These are phyloP conservation scores for Ligustrum vulgare DNA, from an alignment of 257 asterid genomes.

Conservation along the genomic window DNA sequence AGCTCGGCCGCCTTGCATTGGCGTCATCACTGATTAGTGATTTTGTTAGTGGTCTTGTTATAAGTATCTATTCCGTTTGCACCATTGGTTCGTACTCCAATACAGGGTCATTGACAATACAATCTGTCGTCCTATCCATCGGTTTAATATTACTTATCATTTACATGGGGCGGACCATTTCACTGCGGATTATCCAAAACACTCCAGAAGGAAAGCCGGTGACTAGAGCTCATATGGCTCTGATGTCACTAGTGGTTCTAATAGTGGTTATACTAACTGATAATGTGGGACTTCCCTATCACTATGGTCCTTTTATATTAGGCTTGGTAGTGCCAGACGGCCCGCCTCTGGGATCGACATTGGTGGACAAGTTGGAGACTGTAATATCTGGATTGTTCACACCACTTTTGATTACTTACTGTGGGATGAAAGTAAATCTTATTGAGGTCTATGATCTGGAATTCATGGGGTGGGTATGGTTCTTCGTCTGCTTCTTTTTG, in stretches of 20 bases:
- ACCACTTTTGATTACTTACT: conserved; percentile 67
- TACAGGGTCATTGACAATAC: conserved; percentile 31
- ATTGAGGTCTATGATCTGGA: conserved; percentile 49
- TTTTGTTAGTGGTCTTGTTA: conserved; percentile 43
- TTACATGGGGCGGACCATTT: conserved; percentile 49
- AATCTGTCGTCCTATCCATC: conserved; percentile 38
- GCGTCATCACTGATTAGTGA: conserved; percentile 72
- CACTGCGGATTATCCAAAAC: conserved; percentile 50
- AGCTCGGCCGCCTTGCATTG: conserved; percentile 85
- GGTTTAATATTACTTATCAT: conserved; percentile 42
- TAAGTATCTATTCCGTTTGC: conserved; percentile 32
- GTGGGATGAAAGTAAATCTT: conserved; percentile 72
- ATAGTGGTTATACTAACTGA: conserved; percentile 54
- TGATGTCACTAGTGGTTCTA: conserved; percentile 50
- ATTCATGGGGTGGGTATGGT: conserved; percentile 40
- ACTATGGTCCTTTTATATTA: conserved; percentile 75
- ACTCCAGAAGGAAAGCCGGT: conserved; percentile 86
- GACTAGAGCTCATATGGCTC: conserved; percentile 41
- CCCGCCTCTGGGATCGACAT: conserved; percentile 84
- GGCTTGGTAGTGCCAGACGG: conserved; percentile 84
- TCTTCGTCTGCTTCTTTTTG: conserved; percentile 24
- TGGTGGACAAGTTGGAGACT: conserved; percentile 75
- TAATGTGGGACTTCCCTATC: conserved; percentile 60
- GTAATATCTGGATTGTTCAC: conserved; percentile 60
- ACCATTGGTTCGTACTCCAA: conserved; percentile 27